Evolutionary conservation across 148 eudicot species (phyloP), one percentile per base, ranked within the genome.

Genomic region (Pouteria glomerata): DNA sequence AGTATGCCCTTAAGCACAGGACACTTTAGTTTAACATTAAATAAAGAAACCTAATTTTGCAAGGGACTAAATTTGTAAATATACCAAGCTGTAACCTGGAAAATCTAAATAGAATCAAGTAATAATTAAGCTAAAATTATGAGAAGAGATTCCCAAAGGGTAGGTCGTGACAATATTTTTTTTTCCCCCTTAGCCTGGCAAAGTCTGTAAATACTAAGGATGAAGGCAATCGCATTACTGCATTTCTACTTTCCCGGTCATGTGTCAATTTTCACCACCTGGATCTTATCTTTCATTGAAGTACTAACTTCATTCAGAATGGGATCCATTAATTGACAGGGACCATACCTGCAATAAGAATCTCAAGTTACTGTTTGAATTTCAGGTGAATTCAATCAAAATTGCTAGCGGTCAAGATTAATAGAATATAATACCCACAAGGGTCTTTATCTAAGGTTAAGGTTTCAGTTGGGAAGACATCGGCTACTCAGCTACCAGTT

Each of bases 301-400:
- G 79, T 80, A 53, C 88, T 74, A 60, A 88, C 96, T 84, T 89
- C 82, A 59, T 89, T 79, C 39, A 94, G 89, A 51, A 94, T 77
- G 48, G 98, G 98, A 80, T 71, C 90, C 98, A 94, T 94, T 42
- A 91, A 81, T 73, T 94, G 93, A 80, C 98, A 94, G 35, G 98
- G 98, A 71, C 98, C 98, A 69, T 97, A 94, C 98, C 97, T 94
- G 78, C 64, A 82, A 73, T 19, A 23, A 70, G 74, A 75, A 67
- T 42, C 45, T 37, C 23, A 1, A 21, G 30, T 53, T 59, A 24
- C 19, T 30, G 6, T 2, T 33, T 27, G 23, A 21, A 30, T 27
- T 37, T 61, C 63, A 29, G 29, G n/a, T 58, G n/a, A n/a, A n/a
- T 8, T 29, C 66, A 6, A 21, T 34, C 13, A 31, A 39, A 4